Evolutionary conservation across 345 rosid genomes (phyloP), one percentile per base, ranked within the genome.

Genomic region (Eucalyptus marginata): DNA sequence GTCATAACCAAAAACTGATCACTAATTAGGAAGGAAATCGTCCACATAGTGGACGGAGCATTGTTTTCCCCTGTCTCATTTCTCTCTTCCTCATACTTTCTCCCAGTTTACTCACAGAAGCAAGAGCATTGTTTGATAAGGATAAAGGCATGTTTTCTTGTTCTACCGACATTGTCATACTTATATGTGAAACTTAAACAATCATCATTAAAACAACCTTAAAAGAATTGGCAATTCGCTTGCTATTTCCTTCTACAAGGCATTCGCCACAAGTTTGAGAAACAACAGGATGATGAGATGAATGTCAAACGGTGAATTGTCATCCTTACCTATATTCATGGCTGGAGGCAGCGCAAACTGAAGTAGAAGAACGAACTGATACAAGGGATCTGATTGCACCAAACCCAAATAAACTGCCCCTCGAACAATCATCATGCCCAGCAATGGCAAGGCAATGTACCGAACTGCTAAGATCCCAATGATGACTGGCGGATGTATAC

Each of bases 271-370:
- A 71, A 71, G 81, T 10, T 71, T 40, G 46, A 71, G 27, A 18
- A 20, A 40, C 29, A 40, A 76, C 6, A 76, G 47, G 83, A 76
- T 40, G 47, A 40, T 20, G 24, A 11, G 13, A 2, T 20, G 29
- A 20, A 76, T 11, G 9, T 40, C 22, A 76, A 76, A 76, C 16
- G 7, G 84, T 76, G 29, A 71, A 76, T 76, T 40, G 76, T 76
- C n/a, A 8, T 43, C 71, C 46, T 88, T 88, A 94, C 96, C 94
- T 64, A 94, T 90, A 81, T 88, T 92, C 90, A 95, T 56, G 56
- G 94, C 96, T 15, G 94, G 96, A 22, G 95, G 96, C 71, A 94
- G 87, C 3, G 95, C 94, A 89, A 87, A 94, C 64, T 95, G 96
- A 83, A 94, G 92, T 86, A 95, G 89, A 89, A 94, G 96, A 88